Percentiles rank a stretch among this genome's conserved stretches.
These are phyloP conservation scores for Nissolia schottii DNA, from an alignment of 306 rosid genomes.

Conservation along the genomic window DNA sequence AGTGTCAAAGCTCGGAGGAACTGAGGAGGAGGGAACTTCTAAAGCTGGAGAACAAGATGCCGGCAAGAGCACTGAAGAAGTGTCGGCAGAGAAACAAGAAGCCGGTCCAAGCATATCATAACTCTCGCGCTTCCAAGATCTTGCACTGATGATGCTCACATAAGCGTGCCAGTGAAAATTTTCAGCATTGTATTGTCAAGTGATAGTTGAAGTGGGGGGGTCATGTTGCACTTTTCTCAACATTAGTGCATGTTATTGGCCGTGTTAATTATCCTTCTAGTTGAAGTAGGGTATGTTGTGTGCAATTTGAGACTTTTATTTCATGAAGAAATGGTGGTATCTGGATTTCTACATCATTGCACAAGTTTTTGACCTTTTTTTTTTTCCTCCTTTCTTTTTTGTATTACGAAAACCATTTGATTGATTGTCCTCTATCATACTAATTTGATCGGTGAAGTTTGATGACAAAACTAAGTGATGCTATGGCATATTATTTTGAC, in stretches of 20 bases:
- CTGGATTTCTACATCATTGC: background rate
- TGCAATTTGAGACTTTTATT: constrained; percentile 30
- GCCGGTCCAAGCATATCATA: constrained; percentile 57
- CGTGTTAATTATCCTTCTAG: background rate
- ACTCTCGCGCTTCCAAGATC: constrained; percentile 11
- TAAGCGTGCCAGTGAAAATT: constrained; percentile 28
- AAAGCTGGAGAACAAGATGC: constrained; percentile 11
- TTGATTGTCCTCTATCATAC: background rate
- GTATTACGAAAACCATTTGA: background rate
- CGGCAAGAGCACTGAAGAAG: constrained; percentile 21
- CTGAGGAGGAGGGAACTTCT: background rate
- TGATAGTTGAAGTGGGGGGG: constrained; percentile 28
- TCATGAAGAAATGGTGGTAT: constrained; percentile 23
- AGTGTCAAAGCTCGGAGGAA: constrained; percentile 49
- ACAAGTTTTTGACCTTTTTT: background rate
- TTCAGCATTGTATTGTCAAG: constrained; percentile 22
- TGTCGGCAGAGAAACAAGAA: constrained; percentile 54
- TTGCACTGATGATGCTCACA: constrained; percentile 31
- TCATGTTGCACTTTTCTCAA: constrained; percentile 9
- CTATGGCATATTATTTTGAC: too few relatives aligned
- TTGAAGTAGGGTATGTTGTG: constrained; percentile 29
- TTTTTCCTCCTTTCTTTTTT: too few relatives aligned
- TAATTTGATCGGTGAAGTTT: background rate
- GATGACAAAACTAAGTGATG: background rate
- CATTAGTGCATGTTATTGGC: constrained; percentile 21